Conservation (phyloP, 345 rosid species). For the Lagerstroemia speciosa region DNA sequence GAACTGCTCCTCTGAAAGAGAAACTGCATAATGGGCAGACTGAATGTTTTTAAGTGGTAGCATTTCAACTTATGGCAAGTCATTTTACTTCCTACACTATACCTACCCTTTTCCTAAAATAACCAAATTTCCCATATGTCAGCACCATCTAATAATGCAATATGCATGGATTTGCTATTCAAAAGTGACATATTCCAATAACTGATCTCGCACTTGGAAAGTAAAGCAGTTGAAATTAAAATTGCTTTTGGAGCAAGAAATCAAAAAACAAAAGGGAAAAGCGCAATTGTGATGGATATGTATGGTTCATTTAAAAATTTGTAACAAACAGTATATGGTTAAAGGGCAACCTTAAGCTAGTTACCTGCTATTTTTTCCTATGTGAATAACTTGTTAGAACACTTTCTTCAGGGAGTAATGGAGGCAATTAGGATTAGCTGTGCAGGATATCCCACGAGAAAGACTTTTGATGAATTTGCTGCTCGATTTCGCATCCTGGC, state of each 20-base stretch:
- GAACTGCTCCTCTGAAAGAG: too few relatives aligned
- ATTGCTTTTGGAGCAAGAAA: background rate
- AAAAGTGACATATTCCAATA: too few relatives aligned
- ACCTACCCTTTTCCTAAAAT: too few relatives aligned
- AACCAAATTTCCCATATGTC: too few relatives aligned
- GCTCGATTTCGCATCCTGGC: constrained; percentile 60
- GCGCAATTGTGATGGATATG: background rate
- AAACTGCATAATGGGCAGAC: too few relatives aligned
- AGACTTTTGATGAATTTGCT: constrained; percentile 59
- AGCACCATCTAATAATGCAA: too few relatives aligned
- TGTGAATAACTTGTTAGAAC: background rate
- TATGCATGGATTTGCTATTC: too few relatives aligned
- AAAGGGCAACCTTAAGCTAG: too few relatives aligned
- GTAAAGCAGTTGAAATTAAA: background rate
- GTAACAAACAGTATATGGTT: too few relatives aligned
- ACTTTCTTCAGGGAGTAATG: constrained; percentile 67
- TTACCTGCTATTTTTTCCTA: background rate
- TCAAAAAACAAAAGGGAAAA: background rate
- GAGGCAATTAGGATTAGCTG: constrained; percentile 99
- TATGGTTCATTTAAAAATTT: background rate
- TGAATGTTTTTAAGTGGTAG: too few relatives aligned
- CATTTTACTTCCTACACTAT: too few relatives aligned
- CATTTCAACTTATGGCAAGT: too few relatives aligned
- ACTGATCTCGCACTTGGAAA: background rate
- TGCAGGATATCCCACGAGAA: constrained; percentile 95